phyloP scores from a whole-genome alignment of 306 rosid species.

The Erythrophleum fordii region DNA sequence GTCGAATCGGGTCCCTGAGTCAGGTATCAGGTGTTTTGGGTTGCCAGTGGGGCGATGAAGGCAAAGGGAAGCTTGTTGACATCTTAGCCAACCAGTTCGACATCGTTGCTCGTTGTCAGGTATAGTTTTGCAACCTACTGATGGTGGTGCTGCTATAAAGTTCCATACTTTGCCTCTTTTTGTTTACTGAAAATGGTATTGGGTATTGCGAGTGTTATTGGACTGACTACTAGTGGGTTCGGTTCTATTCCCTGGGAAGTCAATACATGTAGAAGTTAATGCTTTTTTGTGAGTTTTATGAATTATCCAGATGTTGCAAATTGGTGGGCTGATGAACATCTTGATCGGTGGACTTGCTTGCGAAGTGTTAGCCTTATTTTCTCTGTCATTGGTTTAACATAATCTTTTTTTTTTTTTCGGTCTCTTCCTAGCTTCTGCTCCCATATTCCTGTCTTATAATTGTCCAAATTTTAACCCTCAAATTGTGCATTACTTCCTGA shows the following conservation, averaged over 20 bases:
- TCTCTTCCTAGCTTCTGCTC: background rate
- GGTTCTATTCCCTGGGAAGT: background rate
- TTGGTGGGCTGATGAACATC: constrained; percentile 9
- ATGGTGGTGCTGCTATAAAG: background rate
- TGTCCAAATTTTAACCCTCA: too few species aligned
- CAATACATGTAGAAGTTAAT: background rate
- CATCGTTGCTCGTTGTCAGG: constrained; percentile 98
- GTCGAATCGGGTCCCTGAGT: constrained; percentile 72
- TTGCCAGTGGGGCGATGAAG: constrained; percentile 98
- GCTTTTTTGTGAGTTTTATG: background rate
- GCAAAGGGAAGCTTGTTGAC: constrained; percentile 94
- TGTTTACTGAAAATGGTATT: background rate
- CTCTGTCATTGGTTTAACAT: background rate
- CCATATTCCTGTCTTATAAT: background rate
- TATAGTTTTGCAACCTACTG: constrained; percentile 5
- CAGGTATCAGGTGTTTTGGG: constrained; percentile 93
- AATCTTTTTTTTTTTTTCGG: background rate
- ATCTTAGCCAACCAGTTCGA: constrained; percentile 88
- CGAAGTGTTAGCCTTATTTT: background rate
- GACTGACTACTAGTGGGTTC: background rate
- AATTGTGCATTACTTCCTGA: constrained; percentile 17
- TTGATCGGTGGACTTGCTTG: constrained; percentile 17
- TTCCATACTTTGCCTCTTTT: background rate
- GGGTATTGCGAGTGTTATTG: constrained; percentile 27
- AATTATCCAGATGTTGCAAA: constrained; percentile 3